Conservation (phyloP, 176 grass and related monocot species). For the Aegilops speltoides region DNA sequence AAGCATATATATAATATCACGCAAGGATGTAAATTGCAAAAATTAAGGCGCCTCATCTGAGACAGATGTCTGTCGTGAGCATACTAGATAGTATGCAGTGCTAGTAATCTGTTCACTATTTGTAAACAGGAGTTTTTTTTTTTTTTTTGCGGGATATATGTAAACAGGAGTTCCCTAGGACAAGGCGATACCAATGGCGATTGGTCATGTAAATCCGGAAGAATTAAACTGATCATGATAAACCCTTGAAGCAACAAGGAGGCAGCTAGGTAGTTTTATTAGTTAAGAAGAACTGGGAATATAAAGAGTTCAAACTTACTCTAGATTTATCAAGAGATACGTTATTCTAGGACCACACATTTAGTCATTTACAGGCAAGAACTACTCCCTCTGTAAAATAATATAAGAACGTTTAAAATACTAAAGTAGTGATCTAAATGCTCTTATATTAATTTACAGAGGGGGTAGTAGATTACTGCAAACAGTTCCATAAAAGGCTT, state of each 20-base stretch:
- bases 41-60: background rate
- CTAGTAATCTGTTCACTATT: background rate
- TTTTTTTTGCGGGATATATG: no score
- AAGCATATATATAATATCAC: background rate
- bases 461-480: background rate
- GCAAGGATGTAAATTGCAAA: background rate
- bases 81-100: background rate
- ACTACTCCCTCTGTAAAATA: background rate
- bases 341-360: background rate
- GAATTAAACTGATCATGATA: background rate
- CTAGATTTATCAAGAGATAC: background rate
- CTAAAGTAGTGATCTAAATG: no score
- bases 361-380: background rate
- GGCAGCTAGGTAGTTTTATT: background rate
- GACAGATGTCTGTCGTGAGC: background rate
- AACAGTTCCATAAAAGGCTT: constrained; percentile 23
- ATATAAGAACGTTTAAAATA: no score
- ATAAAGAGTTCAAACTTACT: background rate
- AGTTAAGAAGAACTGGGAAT: background rate
- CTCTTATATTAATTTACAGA: no score
- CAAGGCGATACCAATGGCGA: background rate
- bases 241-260: background rate
- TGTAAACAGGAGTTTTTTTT: background rate
- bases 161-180: background rate
- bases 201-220: background rate